Conservation (phyloP, 179 eudicot genomes). For the Amaranthus tricolor region DNA sequence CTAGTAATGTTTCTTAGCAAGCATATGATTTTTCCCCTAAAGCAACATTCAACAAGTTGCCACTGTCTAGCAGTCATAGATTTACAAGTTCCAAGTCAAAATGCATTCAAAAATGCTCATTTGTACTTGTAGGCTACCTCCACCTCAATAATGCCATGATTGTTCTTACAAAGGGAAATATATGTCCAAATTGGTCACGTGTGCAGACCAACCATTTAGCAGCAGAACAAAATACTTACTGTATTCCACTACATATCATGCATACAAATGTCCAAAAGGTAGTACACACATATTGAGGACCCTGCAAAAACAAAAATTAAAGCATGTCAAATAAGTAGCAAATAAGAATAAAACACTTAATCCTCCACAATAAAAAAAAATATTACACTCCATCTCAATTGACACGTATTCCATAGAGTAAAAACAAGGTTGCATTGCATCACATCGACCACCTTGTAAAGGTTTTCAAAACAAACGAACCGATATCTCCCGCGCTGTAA, state of each 20-base stretch:
- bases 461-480: too few relatives aligned
- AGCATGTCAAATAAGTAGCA: slow-evolving; percentile 1
- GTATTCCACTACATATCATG: slow-evolving; percentile 87
- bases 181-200: background rate
- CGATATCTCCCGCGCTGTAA: too few relatives aligned
- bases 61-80: too few relatives aligned
- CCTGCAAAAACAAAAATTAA: slow-evolving; percentile 44
- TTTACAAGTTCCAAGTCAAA: background rate
- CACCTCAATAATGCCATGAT: background rate
- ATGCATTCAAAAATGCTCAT: background rate
- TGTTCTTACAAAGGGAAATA: background rate
- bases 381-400: background rate
- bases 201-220: background rate
- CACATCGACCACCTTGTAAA: too few relatives aligned
- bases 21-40: too few relatives aligned
- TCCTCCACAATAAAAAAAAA: background rate
- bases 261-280: slow-evolving; percentile 90
- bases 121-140: background rate
- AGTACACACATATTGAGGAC: slow-evolving; percentile 94
- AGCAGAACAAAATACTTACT: slow-evolving; percentile 50
- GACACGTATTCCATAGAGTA: too few relatives aligned
- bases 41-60: too few relatives aligned
- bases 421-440: too few relatives aligned
- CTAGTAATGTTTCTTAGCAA: too few relatives aligned
- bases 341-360: background rate